Evolutionary conservation across 1,139 yeast genomes (phyloP).

Genomic region (Pichia sp.): DNA sequence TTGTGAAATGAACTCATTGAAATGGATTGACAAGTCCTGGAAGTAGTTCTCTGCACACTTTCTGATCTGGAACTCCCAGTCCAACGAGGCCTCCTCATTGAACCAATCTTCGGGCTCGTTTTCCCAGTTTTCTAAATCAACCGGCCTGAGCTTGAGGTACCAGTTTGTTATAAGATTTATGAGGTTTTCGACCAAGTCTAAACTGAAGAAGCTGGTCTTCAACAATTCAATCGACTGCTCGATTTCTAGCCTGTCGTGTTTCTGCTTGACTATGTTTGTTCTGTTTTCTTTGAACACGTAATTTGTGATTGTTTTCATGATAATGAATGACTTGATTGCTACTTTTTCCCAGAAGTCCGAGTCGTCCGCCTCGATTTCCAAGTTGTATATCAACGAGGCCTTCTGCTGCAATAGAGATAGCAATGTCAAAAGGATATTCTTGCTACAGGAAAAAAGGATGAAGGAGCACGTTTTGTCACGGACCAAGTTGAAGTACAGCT

Average conservation of each 20-base stretch:
- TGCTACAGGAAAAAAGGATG: constrained; percentile 61
- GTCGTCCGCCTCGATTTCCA: constrained; percentile 32
- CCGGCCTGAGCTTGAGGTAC: constrained; percentile 68
- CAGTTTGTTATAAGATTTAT: constrained; percentile 65
- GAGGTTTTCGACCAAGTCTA: constrained; percentile 50
- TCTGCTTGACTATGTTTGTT: constrained; percentile 51
- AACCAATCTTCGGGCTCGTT: constrained; percentile 92
- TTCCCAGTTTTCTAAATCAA: constrained; percentile 77
- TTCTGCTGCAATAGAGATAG: constrained; percentile 57
- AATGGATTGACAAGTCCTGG: constrained; percentile 65
- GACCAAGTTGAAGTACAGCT: constrained; percentile 58
- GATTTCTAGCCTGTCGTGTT: constrained; percentile 59
- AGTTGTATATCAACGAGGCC: constrained; percentile 55
- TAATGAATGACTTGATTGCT: constrained; percentile 64
- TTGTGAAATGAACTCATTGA: constrained; percentile 57
- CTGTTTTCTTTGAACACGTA: constrained; percentile 67
- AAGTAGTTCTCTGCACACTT: constrained; percentile 87
- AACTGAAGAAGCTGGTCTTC: constrained; percentile 53
- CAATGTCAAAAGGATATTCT: constrained; percentile 54
- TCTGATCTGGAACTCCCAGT: constrained; percentile 81
- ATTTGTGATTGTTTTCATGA: constrained; percentile 61
- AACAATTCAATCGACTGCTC: constrained; percentile 51
- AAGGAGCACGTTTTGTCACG: constrained; percentile 66
- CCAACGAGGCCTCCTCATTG: constrained; percentile 68
- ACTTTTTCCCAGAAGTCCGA: constrained; percentile 70